Base-by-base conservation (phyloP, 2,329 filamentous ascomycete genomes). In the Cladosporium sp. region DNA sequence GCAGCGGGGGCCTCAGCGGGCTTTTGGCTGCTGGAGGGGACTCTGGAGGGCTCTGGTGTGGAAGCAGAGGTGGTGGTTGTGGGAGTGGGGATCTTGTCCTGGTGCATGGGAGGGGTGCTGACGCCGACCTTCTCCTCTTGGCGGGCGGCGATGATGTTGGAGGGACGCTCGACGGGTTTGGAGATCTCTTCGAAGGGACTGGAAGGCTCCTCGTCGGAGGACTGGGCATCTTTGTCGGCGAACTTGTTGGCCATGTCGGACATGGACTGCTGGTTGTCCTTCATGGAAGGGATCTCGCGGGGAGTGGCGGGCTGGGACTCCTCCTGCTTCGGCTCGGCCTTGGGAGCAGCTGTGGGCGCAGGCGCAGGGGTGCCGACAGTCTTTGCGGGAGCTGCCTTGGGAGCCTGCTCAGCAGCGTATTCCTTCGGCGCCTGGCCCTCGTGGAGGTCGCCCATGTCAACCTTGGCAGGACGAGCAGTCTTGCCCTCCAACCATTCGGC, bases 371-470 rank as follows among this genome's bases (percentile, higher is more conserved):
- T 65, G 8, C 78, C 70, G 13, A 54, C 47, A 17, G 61, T 52
- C 22, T 61, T 62, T n/a, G 60, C 51, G 13, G 57, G 47, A 22
- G 44, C 18, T 3, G 61, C 55, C 36, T 57, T 59, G 19, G 85
- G 75, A 68, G 84, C 86, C 68, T 83, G 84, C 60, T 88, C 83
- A 6, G 83, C 74, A 4, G 86, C 67, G 15, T 96, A 79, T 71
- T 96, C 89, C 61, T 87, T 83, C 3, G 89, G 84, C 5, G 84
- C 86, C 55, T 81, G 81, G 49, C 91, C 91, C 36, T 96, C 89
- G 69, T 95, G 97, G 42, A 97, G 70, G 62, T 88, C 91, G 70
- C 95, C 91, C 61, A 99, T 82, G 58, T 93, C 92, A 65, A 99
- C 91, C 79, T 96, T 97, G 54, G 90, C 79, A 7, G 93, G 91